Conservation (phyloP, 768 basidiomycete genomes). For the Inosperma sp. region DNA sequence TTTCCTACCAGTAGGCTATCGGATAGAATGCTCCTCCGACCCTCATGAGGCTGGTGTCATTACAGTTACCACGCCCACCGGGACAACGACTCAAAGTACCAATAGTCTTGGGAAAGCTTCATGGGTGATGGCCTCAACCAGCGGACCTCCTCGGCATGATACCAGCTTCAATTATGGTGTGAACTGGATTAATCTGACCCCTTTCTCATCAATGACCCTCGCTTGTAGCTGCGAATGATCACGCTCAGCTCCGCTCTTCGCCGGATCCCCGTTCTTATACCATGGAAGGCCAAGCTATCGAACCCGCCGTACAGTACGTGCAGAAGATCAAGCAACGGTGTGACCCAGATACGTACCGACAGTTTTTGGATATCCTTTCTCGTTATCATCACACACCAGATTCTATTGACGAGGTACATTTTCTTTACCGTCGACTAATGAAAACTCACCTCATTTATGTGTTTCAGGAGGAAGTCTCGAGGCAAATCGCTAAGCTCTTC, state of each 20-base stretch:
- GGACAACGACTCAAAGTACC: conserved; percentile 56
- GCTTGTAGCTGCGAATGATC: conserved; percentile 7
- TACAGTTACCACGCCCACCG: conserved; percentile 74
- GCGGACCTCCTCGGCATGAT: conserved; percentile 14
- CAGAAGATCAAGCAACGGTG: conserved; percentile 96
- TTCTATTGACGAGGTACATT: conserved; percentile 53
- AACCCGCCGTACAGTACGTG: conserved; percentile 88
- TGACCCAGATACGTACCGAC: conserved; percentile 80
- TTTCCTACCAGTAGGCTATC: conserved; percentile 91
- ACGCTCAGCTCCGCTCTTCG: conserved; percentile 19
- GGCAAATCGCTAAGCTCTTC: conserved; percentile 64
- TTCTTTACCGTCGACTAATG: not conserved
- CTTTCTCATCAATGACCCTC: not conserved
- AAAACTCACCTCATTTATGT: not conserved
- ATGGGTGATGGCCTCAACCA: conserved; percentile 32
- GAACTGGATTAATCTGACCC: not conserved
- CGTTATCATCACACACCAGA: conserved; percentile 58
- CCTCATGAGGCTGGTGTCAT: conserved; percentile 61
- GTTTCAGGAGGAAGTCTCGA: conserved; percentile 59
- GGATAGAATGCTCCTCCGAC: conserved; percentile 76
- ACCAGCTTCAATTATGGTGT: conserved; percentile 12
- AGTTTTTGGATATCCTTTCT: conserved; percentile 73
- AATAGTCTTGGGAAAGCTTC: conserved; percentile 37
- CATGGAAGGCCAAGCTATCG: conserved; percentile 47
- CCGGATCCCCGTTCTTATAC: conserved; percentile 34